Evolutionary conservation across 441 rosid species (phyloP).

Genomic region (Populus hybrid): DNA sequence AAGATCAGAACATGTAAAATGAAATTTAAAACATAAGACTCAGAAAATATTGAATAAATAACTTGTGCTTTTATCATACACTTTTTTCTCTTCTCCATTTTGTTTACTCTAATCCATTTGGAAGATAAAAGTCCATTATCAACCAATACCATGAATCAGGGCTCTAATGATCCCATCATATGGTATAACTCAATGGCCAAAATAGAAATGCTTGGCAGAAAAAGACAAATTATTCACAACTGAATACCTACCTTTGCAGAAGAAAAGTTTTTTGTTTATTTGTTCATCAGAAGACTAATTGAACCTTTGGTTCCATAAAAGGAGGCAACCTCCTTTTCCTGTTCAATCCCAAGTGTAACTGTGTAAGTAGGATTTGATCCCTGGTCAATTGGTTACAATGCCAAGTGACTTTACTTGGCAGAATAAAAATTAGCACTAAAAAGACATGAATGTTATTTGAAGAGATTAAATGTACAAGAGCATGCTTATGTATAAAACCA

Average conservation of each 20-base stretch:
- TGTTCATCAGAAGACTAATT: background rate
- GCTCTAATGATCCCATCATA: background rate
- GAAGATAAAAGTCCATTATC: background rate
- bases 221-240: background rate
- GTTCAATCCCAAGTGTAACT: background rate
- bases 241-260: background rate
- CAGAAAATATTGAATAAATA: background rate
- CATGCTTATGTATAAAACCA: background rate
- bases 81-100: no score
- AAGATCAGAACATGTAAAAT: background rate
- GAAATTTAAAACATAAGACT: background rate
- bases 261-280: no score
- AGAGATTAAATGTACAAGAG: background rate
- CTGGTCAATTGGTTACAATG: background rate
- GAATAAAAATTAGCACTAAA: background rate
- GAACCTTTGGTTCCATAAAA: background rate
- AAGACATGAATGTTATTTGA: background rate
- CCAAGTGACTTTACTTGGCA: background rate
- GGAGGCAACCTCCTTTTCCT: background rate
- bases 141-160: background rate
- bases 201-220: background rate
- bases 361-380: background rate
- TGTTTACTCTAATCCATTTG: background rate
- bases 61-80: background rate
- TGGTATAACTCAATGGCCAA: background rate